A percentile compares a stretch with the other conserved stretches of the same genome.
These are phyloP conservation scores for Ambrosiella cleistominuta DNA, from an alignment of 2,329 filamentous ascomycete species.

Conservation along the genomic window DNA sequence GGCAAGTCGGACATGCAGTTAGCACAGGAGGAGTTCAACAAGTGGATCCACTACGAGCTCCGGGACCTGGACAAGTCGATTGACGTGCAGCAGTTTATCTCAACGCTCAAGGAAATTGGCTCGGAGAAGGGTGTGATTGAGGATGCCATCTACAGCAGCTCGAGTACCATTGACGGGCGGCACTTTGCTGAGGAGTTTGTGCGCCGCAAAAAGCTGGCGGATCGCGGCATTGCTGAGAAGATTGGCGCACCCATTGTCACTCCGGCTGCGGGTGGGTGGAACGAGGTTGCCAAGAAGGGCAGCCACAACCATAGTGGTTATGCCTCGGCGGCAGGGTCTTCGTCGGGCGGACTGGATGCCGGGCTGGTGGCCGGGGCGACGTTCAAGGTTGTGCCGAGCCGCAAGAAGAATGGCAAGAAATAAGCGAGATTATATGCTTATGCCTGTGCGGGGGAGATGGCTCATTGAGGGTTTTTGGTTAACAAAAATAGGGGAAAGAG, in stretches of 20 bases:
- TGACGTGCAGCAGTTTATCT: slow-evolving; percentile 50
- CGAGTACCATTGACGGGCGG: slow-evolving; percentile 75
- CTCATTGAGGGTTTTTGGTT: too few relatives aligned
- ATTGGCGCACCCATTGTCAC: neutral
- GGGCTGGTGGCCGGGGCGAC: slow-evolving; percentile 33
- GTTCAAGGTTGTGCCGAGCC: slow-evolving; percentile 80
- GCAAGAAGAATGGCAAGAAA: slow-evolving; percentile 80
- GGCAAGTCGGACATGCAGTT: slow-evolving; percentile 19
- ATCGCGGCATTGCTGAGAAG: slow-evolving; percentile 75
- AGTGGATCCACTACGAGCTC: slow-evolving; percentile 74
- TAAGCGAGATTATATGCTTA: slow-evolving; percentile 19
- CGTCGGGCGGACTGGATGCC: neutral
- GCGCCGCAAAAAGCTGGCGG: slow-evolving; percentile 78
- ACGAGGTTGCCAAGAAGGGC: slow-evolving; percentile 91
- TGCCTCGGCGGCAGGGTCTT: slow-evolving; percentile 11
- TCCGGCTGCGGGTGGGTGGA: slow-evolving; percentile 62
- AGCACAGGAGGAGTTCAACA: slow-evolving; percentile 82
- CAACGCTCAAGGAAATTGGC: slow-evolving; percentile 57
- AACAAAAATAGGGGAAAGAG: too few relatives aligned
- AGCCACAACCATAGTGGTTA: slow-evolving; percentile 25
- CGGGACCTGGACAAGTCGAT: slow-evolving; percentile 45
- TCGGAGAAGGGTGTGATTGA: slow-evolving; percentile 66
- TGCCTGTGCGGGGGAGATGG: too few relatives aligned
- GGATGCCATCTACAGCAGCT: slow-evolving; percentile 74
- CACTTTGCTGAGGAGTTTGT: slow-evolving; percentile 93